A percentile compares a stretch with the other conserved stretches of the same genome.
These are phyloP conservation scores for Pochonia chlamydosporia DNA, from an alignment of 2,329 filamentous ascomycete species.

Conservation along the genomic window DNA sequence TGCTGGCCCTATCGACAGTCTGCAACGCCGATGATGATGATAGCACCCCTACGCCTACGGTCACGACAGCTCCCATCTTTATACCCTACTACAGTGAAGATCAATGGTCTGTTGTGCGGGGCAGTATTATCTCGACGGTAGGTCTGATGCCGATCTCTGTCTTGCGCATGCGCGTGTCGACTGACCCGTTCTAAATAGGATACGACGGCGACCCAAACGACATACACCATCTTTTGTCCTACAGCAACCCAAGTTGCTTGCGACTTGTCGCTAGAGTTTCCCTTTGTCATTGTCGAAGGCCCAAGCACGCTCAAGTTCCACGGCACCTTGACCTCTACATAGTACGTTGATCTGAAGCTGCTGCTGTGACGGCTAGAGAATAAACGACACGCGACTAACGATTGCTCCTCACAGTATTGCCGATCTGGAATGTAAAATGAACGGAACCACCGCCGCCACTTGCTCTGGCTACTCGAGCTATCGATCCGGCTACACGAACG, in stretches of 20 bases:
- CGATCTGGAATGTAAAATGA: constrained; percentile 36
- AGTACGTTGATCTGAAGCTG: constrained; percentile 24
- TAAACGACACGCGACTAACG: neutral
- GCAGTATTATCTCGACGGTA: constrained; percentile 40
- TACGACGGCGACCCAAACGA: constrained; percentile 28
- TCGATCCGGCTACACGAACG: constrained; percentile 31
- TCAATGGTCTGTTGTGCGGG: constrained; percentile 39
- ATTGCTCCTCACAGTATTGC: constrained; percentile 29
- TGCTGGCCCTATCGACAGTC: constrained; percentile 11
- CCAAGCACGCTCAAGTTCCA: constrained; percentile 37
- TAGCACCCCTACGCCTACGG: constrained; percentile 14
- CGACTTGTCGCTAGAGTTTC: constrained; percentile 38
- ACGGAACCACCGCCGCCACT: constrained; percentile 36
- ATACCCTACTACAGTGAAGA: constrained; percentile 35
- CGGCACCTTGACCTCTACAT: constrained; percentile 35
- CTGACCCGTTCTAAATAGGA: constrained; percentile 22
- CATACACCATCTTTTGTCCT: constrained; percentile 44
- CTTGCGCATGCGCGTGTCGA: neutral
- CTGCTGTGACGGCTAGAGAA: neutral
- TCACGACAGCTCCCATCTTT: constrained; percentile 38
- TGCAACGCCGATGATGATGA: constrained; percentile 10
- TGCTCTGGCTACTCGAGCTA: constrained; percentile 44
- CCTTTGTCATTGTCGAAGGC: constrained; percentile 41
- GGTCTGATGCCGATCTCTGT: constrained; percentile 8
- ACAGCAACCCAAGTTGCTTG: constrained; percentile 34